Conservation (phyloP, 2,329 filamentous ascomycete genomes). For the Curvularia eragrostidis region DNA sequence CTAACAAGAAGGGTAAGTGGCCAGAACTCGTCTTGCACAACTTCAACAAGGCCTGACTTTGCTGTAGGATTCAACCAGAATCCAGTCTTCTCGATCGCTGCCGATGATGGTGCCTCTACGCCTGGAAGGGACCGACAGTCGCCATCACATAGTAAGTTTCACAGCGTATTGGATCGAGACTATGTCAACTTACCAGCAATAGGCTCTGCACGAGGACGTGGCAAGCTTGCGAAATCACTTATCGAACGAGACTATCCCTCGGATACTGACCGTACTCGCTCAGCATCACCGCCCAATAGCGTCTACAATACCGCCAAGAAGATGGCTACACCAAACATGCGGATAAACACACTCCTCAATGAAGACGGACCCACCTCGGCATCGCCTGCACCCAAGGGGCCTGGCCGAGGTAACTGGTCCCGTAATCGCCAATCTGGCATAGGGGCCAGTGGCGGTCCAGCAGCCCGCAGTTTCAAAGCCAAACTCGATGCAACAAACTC, state of each 20-base stretch:
- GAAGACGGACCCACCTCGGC: conserved; percentile 49
- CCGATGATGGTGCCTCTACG: conserved; percentile 50
- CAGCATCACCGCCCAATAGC: conserved; percentile 52
- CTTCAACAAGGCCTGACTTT: conserved; percentile 16
- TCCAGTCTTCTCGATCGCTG: conserved; percentile 51
- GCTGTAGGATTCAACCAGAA: conserved; percentile 49
- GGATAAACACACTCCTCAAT: conserved; percentile 58
- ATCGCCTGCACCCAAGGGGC: conserved; percentile 50
- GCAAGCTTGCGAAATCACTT: conserved; percentile 45
- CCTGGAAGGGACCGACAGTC: conserved; percentile 50
- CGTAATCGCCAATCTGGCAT: conserved; percentile 41
- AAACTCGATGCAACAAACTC: conserved; percentile 41
- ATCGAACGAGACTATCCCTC: conserved; percentile 49
- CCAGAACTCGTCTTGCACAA: neutral
- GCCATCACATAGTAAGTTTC: conserved; percentile 45
- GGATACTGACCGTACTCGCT: conserved; percentile 57
- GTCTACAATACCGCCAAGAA: conserved; percentile 50
- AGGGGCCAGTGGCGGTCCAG: conserved; percentile 18
- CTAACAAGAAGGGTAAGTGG: conserved; percentile 54
- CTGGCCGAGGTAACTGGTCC: conserved; percentile 59
- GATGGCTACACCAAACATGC: conserved; percentile 51
- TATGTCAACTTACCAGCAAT: conserved; percentile 4
- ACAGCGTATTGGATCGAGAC: neutral
- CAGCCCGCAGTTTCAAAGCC: conserved; percentile 44
- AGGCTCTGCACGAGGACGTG: conserved; percentile 47